A percentile compares a stretch with the other conserved stretches of the same genome.
phyloP scores from a whole-genome alignment of 176 grass and related monocot genomes.

The Otatea glauca region DNA sequence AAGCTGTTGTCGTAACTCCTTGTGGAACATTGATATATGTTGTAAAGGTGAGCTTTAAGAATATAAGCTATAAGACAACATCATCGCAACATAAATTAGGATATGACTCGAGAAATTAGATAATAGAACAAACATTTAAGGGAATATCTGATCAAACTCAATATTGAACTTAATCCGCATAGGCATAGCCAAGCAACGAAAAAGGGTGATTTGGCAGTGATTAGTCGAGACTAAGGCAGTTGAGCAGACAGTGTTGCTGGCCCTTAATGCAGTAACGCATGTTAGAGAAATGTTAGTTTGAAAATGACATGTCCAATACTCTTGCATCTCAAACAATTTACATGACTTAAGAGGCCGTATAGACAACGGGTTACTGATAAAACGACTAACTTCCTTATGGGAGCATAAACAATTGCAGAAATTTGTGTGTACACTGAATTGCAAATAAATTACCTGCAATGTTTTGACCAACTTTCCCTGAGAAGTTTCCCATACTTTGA shows the following conservation, averaged over 20 bases:
- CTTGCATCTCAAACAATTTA: background rate
- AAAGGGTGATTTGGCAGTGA: background rate
- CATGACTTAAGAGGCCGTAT: background rate
- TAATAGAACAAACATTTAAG: constrained; percentile 12
- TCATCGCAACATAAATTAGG: background rate
- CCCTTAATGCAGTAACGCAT: constrained; percentile 9
- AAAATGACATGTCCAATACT: background rate
- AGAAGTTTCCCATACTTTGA: constrained; percentile 97
- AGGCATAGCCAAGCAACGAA: background rate
- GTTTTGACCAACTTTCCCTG: constrained; percentile 95
- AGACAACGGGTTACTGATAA: background rate
- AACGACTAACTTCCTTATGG: background rate
- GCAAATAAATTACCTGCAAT: constrained; percentile 66
- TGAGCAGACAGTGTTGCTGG: background rate
- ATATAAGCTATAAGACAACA: background rate
- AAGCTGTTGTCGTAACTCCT: background rate
- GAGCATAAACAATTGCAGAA: constrained; percentile 7
- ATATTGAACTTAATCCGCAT: background rate
- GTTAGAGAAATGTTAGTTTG: background rate
- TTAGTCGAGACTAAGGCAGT: background rate
- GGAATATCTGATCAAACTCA: background rate
- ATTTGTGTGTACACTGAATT: constrained; percentile 10
- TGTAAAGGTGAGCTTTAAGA: background rate
- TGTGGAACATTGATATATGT: background rate
- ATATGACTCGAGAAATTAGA: background rate